phyloP scores from a whole-genome alignment of 495 filamentous ascomycete genomes.

The Hypoxylon subgilvum region DNA sequence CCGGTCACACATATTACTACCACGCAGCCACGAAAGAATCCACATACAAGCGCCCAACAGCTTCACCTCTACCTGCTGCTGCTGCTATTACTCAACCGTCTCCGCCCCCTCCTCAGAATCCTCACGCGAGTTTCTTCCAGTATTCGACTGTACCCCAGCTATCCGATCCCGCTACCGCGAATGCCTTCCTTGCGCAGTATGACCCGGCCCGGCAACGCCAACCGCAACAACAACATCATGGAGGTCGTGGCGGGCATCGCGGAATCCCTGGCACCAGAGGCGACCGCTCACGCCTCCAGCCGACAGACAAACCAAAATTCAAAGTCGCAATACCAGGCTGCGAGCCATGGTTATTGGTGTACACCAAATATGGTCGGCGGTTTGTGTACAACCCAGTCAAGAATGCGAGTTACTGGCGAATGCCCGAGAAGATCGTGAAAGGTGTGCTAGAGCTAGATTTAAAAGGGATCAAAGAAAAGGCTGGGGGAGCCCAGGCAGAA shows the following conservation, averaged over 20 bases:
- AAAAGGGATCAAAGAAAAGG: conserved; percentile 59
- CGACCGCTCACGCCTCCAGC: conserved; percentile 66
- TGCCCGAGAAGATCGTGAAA: conserved; percentile 81
- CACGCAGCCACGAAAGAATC: conserved; percentile 85
- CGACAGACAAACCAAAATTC: conserved; percentile 78
- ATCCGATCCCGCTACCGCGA: conserved; percentile 52
- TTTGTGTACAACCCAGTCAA: conserved; percentile 87
- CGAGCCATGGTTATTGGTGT: conserved; percentile 90
- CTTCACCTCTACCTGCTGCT: conserved; percentile 39
- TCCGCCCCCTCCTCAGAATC: conserved; percentile 32
- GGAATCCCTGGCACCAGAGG: conserved; percentile 54
- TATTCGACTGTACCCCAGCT: conserved; percentile 54
- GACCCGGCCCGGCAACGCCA: conserved; percentile 39
- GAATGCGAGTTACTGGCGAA: conserved; percentile 90
- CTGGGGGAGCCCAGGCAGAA: conserved; percentile 40
- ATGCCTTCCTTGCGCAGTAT: conserved; percentile 57
- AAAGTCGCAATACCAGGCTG: conserved; percentile 79
- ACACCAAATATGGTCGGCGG: conserved; percentile 82
- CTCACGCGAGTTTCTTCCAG: conserved; percentile 51
- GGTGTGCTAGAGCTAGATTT: conserved; percentile 76
- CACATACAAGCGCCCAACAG: conserved; percentile 76
- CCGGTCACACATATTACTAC: conserved; percentile 89
- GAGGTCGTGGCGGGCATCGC: conserved; percentile 43
- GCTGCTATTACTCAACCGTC: conserved; percentile 22
- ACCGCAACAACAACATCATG: conserved; percentile 35